Evolutionary conservation across 768 basidiomycete species (phyloP).

Genomic region (Trametes punicea): DNA sequence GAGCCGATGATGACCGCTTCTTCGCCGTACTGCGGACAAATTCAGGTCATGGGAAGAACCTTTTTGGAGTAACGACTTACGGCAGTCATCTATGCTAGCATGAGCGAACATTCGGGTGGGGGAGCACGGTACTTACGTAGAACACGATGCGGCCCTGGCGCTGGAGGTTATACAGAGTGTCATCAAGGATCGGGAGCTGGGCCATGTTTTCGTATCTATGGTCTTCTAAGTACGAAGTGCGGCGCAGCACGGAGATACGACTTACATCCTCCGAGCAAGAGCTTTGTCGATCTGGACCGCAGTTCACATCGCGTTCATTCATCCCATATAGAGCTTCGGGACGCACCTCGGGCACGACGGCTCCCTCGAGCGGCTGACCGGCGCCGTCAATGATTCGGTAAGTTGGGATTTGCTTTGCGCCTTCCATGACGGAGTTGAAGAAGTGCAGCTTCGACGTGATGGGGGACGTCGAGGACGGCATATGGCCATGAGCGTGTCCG

Average conservation of each 20-base stretch:
- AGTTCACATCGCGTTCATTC: background rate
- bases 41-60: background rate
- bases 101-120: slow-evolving; percentile 1
- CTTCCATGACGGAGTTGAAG: slow-evolving; percentile 72
- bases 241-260: slow-evolving; percentile 7
- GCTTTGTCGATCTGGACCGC: slow-evolving; percentile 57
- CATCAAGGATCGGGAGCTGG: slow-evolving; percentile 80
- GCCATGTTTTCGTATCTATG: slow-evolving; percentile 74
- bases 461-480: slow-evolving; percentile 51
- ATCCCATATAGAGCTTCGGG: background rate
- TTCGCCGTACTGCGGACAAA: slow-evolving; percentile 65
- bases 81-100: slow-evolving; percentile 64
- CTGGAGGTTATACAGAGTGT: slow-evolving; percentile 86
- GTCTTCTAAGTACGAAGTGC: background rate
- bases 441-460: slow-evolving; percentile 70
- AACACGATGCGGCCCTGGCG: slow-evolving; percentile 92
- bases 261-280: slow-evolving; percentile 61
- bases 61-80: slow-evolving; percentile 41
- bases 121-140: slow-evolving; percentile 52
- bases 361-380: slow-evolving; percentile 71
- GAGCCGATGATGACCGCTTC: slow-evolving; percentile 89
- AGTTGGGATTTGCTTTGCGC: slow-evolving; percentile 70
- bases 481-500: slow-evolving; percentile 29
- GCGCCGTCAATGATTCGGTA: slow-evolving; percentile 82
- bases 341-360: slow-evolving; percentile 70